These are phyloP conservation scores for Schwanniomyces pseudopolymorphus DNA, from an alignment of 805 yeast genomes.

Conservation along the genomic window DNA sequence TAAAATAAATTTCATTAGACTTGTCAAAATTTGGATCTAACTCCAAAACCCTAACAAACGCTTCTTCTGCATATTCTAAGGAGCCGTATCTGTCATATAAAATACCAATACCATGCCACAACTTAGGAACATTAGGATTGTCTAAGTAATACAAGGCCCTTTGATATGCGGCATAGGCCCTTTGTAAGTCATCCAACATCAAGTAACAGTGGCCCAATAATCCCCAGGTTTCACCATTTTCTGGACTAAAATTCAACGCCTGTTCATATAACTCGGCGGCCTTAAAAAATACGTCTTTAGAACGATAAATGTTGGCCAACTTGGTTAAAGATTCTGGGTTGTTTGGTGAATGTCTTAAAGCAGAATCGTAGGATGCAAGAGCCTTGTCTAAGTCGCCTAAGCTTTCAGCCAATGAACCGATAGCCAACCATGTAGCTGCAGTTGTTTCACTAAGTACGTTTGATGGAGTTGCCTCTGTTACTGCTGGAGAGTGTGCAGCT, in stretches of 20 bases:
- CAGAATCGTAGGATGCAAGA: slow-evolving; percentile 82
- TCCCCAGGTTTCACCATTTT: slow-evolving; percentile 97
- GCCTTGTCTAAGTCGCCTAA: slow-evolving; percentile 89
- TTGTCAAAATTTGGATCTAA: slow-evolving; percentile 95
- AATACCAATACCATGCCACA: slow-evolving; percentile 99
- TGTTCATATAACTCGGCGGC: slow-evolving; percentile 94
- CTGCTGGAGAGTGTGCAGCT: slow-evolving; percentile 11
- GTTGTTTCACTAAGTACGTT: slow-evolving; percentile 49
- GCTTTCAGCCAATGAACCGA: slow-evolving; percentile 86
- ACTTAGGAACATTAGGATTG: slow-evolving; percentile 91
- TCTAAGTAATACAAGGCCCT: slow-evolving; percentile 88
- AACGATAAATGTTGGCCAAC: slow-evolving; percentile 83
- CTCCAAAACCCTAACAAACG: slow-evolving; percentile 92
- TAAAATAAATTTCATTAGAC: slow-evolving; percentile 92
- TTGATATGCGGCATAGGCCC: slow-evolving; percentile 96
- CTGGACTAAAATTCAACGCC: slow-evolving; percentile 77
- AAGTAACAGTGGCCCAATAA: slow-evolving; percentile 92
- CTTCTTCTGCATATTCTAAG: slow-evolving; percentile 96
- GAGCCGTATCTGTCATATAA: slow-evolving; percentile 95
- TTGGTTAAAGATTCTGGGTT: slow-evolving; percentile 83
- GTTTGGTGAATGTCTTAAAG: slow-evolving; percentile 81
- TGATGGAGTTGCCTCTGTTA: slow-evolving; percentile 11
- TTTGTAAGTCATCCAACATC: slow-evolving; percentile 93
- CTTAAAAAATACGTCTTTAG: slow-evolving; percentile 85
- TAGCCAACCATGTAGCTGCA: slow-evolving; percentile 84